A percentile compares a stretch with the other conserved stretches of the same genome.
Evolutionary conservation across 2,329 filamentous ascomycete species (phyloP).

Genomic region (Amylocarpus encephaloides): DNA sequence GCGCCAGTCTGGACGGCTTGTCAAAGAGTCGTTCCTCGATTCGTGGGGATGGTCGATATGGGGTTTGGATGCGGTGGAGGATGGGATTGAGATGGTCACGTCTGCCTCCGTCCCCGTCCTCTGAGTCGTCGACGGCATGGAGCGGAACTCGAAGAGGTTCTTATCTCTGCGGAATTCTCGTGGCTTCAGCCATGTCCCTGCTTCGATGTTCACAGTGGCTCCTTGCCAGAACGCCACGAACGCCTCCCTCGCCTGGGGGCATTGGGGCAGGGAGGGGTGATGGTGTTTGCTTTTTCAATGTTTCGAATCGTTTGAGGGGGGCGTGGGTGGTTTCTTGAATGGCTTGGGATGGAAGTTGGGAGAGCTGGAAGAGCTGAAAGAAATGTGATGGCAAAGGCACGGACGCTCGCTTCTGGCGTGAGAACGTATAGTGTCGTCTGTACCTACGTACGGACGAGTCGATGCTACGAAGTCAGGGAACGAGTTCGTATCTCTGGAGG

Average conservation of each 20-base stretch:
- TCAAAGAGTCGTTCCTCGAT: background rate
- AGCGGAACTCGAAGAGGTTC: background rate
- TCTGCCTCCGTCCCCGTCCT: background rate
- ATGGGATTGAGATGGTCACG: background rate
- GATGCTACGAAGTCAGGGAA: too few species aligned
- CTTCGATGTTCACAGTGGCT: background rate
- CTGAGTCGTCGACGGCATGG: background rate
- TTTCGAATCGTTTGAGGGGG: background rate
- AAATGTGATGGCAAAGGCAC: too few species aligned
- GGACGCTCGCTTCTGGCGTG: too few species aligned
- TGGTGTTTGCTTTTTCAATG: background rate
- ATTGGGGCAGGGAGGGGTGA: background rate
- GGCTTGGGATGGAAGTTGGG: too few species aligned
- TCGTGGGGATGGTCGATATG: background rate
- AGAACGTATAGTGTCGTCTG: too few species aligned
- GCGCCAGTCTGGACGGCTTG: too few species aligned
- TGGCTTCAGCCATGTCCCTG: background rate
- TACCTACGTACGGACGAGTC: too few species aligned
- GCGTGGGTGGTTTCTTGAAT: too few species aligned
- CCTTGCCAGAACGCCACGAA: background rate
- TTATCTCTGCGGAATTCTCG: background rate
- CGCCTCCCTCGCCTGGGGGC: background rate
- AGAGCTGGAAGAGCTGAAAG: too few species aligned
- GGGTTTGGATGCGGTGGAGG: background rate
- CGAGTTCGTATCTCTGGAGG: too few species aligned